Percentiles rank a stretch among this genome's conserved stretches.
These are phyloP conservation scores for Tuber indicum DNA, from an alignment of 495 filamentous ascomycete genomes.

Conservation along the genomic window DNA sequence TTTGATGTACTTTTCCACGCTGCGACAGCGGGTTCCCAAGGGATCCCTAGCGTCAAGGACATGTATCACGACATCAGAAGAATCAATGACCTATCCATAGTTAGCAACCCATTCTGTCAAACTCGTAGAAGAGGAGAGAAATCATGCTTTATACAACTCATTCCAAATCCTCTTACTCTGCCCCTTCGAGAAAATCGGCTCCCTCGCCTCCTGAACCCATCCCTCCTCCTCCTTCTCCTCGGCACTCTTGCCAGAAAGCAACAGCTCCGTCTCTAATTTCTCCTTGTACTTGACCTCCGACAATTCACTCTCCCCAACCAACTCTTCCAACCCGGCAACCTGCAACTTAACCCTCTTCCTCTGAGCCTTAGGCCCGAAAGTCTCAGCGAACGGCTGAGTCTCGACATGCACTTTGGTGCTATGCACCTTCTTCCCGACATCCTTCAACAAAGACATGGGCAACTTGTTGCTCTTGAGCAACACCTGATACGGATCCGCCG, in stretches of 20 bases:
- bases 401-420: slow-evolving; percentile 91
- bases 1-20: slow-evolving; percentile 86
- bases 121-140: not conserved
- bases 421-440: slow-evolving; percentile 72
- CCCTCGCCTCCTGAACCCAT: slow-evolving; percentile 61
- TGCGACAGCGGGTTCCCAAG: slow-evolving; percentile 77
- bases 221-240: slow-evolving; percentile 52
- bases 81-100: slow-evolving; percentile 63
- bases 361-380: slow-evolving; percentile 89
- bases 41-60: slow-evolving; percentile 93
- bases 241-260: slow-evolving; percentile 62
- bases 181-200: slow-evolving; percentile 89
- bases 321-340: slow-evolving; percentile 69
- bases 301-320: slow-evolving; percentile 69
- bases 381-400: slow-evolving; percentile 73
- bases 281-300: slow-evolving; percentile 74
- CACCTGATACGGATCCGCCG: slow-evolving; percentile 83
- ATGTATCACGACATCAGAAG: slow-evolving; percentile 91
- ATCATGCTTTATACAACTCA: slow-evolving; percentile 73
- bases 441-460: slow-evolving; percentile 54
- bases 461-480: slow-evolving; percentile 91
- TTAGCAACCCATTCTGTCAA: slow-evolving; percentile 12
- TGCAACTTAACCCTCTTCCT: slow-evolving; percentile 83
- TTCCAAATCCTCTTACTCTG: slow-evolving; percentile 96
- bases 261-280: slow-evolving; percentile 62